These are phyloP conservation scores for Naumovozyma castellii DNA, from an alignment of 805 yeast genomes.

Conservation along the genomic window DNA sequence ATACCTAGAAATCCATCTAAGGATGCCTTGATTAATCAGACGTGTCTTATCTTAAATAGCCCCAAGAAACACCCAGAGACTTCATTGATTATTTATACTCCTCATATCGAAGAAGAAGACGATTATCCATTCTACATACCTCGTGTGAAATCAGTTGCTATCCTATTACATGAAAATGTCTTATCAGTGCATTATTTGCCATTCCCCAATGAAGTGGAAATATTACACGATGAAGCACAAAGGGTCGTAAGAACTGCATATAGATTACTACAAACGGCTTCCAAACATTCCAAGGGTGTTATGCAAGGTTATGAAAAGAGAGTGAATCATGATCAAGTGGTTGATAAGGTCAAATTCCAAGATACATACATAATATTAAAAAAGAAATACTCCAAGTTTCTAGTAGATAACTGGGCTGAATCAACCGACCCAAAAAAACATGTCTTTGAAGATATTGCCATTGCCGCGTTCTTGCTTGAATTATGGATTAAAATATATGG, in stretches of 20 bases:
- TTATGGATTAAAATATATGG: constrained; percentile 57
- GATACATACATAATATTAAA: constrained; percentile 71
- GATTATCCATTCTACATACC: constrained; percentile 88
- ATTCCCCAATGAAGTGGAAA: constrained; percentile 33
- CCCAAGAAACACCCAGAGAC: constrained; percentile 27
- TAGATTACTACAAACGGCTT: constrained; percentile 67
- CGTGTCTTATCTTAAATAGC: constrained; percentile 48
- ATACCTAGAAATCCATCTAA: constrained; percentile 88
- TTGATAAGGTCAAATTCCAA: constrained; percentile 74
- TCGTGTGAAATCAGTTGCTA: constrained; percentile 67
- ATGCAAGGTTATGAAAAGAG: constrained; percentile 79
- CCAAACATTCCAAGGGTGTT: constrained; percentile 76
- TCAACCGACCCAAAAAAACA: constrained; percentile 91
- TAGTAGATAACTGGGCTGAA: constrained; percentile 85
- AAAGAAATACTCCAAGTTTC: constrained; percentile 63
- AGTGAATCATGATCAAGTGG: constrained; percentile 80
- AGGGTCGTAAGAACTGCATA: constrained; percentile 76
- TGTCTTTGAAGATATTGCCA: constrained; percentile 91
- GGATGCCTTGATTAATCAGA: constrained; percentile 75
- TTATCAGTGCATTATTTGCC: constrained; percentile 73
- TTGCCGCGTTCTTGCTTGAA: constrained; percentile 88
- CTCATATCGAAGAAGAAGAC: constrained; percentile 52
- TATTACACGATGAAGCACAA: constrained; percentile 34
- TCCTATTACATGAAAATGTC: constrained; percentile 38
- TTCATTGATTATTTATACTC: constrained; percentile 60